Base-by-base conservation (phyloP, 306 rosid genomes). In the Pueraria montana region DNA sequence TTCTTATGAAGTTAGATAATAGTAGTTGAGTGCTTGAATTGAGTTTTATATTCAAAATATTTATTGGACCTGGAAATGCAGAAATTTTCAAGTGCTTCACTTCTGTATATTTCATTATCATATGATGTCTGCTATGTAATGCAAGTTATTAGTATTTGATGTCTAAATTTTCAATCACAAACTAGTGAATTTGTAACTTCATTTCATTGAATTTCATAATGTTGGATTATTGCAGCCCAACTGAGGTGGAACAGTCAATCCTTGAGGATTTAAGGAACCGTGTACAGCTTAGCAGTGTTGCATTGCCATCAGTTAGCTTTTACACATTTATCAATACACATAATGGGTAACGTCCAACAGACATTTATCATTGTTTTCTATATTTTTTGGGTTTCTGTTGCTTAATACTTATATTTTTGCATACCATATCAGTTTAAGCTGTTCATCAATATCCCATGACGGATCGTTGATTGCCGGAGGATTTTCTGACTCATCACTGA, bases 381-480 rank as follows among this genome's bases (percentile, higher is more conserved):
- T 70, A 76, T 10, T 67, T 52, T 75, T 66, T 81, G 63, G 52
- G 36, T 32, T 59, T 87, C 71, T 80, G 14, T 61, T 78, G 24
- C 72, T 78, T 68, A 55, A 20, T 86, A 40, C 84, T 75, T 72
- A 58, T 80, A 12, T 70, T 79, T 79, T 84, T 80, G 16, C 46
- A 42, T 79, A 82, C 50, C 76, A 16, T 76, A 32, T 34, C 88
- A 96, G 99, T 71, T 89, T 96, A 83, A 96, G 94, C 89, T 96
- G 98, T 89, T 90, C 98, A 3, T 90, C 98, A 70, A 92, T 96
- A 83, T 96, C 99, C 68, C 93, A 88, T 74, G 98, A 94, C 55
- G 99, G 98, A 82, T 94, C 98, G 48, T 84, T 94, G 87, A 94
- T 94, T 84, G 98, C 98, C 73, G 99, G 97, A 78, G 97, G 99